Evolutionary conservation across 2,329 filamentous ascomycete genomes (phyloP).

Genomic region (Microthyrium microscopicum): DNA sequence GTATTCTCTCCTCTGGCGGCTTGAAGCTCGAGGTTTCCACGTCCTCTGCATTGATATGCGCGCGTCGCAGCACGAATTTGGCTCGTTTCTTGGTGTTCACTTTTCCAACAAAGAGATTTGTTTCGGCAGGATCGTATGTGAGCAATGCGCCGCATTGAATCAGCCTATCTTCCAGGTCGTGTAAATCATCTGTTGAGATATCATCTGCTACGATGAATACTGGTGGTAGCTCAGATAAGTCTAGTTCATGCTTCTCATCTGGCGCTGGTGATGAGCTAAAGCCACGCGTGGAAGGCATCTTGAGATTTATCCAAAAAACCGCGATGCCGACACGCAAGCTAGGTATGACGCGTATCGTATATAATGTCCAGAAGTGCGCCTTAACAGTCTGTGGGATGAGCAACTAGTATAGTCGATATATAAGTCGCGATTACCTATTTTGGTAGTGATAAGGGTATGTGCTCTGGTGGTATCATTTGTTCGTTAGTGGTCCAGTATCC

Average conservation of each 20-base stretch:
- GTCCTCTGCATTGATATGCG: conserved; percentile 43
- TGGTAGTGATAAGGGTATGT: no score
- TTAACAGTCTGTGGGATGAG: no score
- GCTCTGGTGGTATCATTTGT: no score
- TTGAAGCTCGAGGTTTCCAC: conserved; percentile 12
- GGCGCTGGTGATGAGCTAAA: conserved; percentile 2
- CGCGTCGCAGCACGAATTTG: conserved; percentile 57
- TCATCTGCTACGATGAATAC: conserved; percentile 62
- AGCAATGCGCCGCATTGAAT: conserved; percentile 36
- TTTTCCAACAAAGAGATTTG: conserved; percentile 57
- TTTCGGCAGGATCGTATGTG: conserved; percentile 57
- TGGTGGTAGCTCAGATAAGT: conserved; percentile 29
- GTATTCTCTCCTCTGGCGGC: conserved; percentile 9
- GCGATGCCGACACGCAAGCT: no score
- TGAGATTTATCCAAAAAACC: no score
- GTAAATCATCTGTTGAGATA: conserved; percentile 45
- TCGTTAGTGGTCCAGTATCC: no score
- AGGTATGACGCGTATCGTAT: no score
- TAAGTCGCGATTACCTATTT: no score
- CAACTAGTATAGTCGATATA: no score
- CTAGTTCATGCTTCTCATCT: no score
- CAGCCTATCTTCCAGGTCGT: conserved; percentile 47
- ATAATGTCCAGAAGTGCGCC: no score
- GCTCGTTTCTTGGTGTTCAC: conserved; percentile 54
- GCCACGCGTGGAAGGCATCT: no score